Evolutionary conservation across 805 yeast genomes (phyloP).

Genomic region (Barnettozyma siamensis): DNA sequence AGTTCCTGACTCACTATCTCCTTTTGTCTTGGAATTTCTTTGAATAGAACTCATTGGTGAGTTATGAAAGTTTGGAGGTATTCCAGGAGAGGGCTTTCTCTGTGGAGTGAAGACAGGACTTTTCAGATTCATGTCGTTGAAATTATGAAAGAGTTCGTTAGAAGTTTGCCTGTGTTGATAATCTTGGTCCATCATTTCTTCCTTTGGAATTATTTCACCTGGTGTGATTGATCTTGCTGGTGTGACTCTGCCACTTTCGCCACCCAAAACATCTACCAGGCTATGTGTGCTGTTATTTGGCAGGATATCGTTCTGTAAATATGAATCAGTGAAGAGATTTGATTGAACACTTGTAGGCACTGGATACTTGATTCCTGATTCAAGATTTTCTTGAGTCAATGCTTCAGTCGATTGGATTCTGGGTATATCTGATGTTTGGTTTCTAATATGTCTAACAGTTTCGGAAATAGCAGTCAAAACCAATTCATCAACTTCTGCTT

Average conservation of each 20-base stretch:
- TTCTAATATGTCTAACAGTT: conserved; percentile 47
- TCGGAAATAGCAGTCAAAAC: conserved; percentile 59
- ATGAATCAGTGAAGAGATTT: conserved; percentile 36
- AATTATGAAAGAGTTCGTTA: conserved; percentile 11
- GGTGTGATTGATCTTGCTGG: conserved; percentile 41
- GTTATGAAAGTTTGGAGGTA: conserved; percentile 22
- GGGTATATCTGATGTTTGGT: conserved; percentile 20
- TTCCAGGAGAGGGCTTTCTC: conserved; percentile 23
- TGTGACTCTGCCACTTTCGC: conserved; percentile 17
- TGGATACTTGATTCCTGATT: conserved; percentile 18
- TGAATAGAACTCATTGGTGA: conserved; percentile 60
- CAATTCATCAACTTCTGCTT: conserved; percentile 68
- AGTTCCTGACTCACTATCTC: conserved; percentile 26
- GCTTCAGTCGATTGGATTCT: conserved; percentile 4
- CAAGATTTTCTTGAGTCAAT: too few species aligned
- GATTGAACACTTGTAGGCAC: conserved; percentile 19
- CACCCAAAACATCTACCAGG: conserved; percentile 5
- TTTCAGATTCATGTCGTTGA: conserved; percentile 25
- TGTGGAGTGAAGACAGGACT: conserved; percentile 28
- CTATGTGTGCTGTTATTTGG: conserved; percentile 23
- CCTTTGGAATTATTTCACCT: conserved; percentile 27
- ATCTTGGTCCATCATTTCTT: conserved; percentile 5
- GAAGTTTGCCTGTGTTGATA: background rate
- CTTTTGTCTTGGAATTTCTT: conserved; percentile 34
- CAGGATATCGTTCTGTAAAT: conserved; percentile 34